phyloP scores from a whole-genome alignment of 257 asterid species.

The Ballota nigra region DNA sequence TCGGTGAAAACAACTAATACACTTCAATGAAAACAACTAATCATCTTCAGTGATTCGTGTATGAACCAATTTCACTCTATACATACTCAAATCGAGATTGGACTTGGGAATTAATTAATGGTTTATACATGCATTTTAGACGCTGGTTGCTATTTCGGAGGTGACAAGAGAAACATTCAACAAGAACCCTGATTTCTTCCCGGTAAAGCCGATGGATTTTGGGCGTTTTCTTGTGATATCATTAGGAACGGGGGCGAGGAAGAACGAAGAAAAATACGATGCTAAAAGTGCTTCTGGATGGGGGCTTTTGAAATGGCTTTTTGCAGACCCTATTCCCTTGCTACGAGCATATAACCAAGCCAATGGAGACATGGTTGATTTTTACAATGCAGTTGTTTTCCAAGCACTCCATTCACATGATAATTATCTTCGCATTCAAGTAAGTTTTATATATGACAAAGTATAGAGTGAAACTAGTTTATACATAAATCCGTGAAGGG shows the following conservation, averaged over 20 bases:
- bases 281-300: slow-evolving; percentile 46
- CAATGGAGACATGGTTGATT: slow-evolving; percentile 57
- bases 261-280: slow-evolving; percentile 34
- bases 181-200: slow-evolving; percentile 37
- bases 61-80: no score
- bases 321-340: slow-evolving; percentile 39
- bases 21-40: no score
- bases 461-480: no score
- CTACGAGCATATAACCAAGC: slow-evolving; percentile 38
- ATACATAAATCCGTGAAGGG: no score
- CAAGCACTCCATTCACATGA: slow-evolving; percentile 47
- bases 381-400: slow-evolving; percentile 47
- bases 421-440: slow-evolving; percentile 66
- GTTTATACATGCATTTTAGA: slow-evolving; percentile 36
- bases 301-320: slow-evolving; percentile 63
- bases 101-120: no score
- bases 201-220: slow-evolving; percentile 39
- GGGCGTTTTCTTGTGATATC: slow-evolving; percentile 54
- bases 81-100: no score
- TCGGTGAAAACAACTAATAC: no score
- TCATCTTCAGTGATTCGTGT: no score
- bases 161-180: slow-evolving; percentile 37
- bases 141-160: slow-evolving; percentile 50
- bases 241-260: slow-evolving; percentile 53
- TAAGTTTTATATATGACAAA: slow-evolving; percentile 17